A percentile compares a stretch with the other conserved stretches of the same genome.
Evolutionary conservation across 2,329 filamentous ascomycete species (phyloP).

Genomic region (Fusarium albosuccineum): DNA sequence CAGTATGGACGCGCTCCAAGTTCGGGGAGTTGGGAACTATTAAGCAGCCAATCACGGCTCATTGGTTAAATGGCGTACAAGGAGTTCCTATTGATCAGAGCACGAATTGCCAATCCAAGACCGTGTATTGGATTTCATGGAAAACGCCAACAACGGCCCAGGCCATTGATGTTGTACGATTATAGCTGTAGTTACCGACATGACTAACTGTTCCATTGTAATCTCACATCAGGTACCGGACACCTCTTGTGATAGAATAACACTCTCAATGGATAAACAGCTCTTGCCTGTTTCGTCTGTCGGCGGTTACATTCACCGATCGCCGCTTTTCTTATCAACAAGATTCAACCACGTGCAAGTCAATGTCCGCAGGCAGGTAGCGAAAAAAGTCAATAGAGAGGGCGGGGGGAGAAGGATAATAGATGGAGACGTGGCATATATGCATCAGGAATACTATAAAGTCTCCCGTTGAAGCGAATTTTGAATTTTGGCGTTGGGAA

Average conservation of each 20-base stretch:
- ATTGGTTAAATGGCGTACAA: neutral
- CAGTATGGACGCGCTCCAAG: too few species aligned
- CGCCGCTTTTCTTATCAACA: slow-evolving; percentile 9
- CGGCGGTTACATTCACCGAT: slow-evolving; percentile 14
- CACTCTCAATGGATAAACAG: too few species aligned
- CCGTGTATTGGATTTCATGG: too few species aligned
- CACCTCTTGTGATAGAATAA: too few species aligned
- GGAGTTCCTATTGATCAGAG: neutral
- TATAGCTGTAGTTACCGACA: too few species aligned
- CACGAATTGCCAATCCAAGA: too few species aligned
- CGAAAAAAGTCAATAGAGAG: neutral
- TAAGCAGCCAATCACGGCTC: slow-evolving; percentile 2
- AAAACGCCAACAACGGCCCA: too few species aligned
- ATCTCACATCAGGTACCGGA: too few species aligned
- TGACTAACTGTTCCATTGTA: too few species aligned
- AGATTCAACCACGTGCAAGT: neutral
- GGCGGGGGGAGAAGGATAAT: neutral
- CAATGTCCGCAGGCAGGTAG: too few species aligned
- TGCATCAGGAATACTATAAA: neutral
- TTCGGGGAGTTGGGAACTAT: neutral
- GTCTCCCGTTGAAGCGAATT: slow-evolving; percentile 7
- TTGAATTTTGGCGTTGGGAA: slow-evolving; percentile 37
- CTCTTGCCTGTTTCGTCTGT: neutral
- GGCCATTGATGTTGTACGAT: too few species aligned
- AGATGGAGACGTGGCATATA: neutral